phyloP scores from a whole-genome alignment of 257 asterid genomes.

The Primulina tabacum region DNA sequence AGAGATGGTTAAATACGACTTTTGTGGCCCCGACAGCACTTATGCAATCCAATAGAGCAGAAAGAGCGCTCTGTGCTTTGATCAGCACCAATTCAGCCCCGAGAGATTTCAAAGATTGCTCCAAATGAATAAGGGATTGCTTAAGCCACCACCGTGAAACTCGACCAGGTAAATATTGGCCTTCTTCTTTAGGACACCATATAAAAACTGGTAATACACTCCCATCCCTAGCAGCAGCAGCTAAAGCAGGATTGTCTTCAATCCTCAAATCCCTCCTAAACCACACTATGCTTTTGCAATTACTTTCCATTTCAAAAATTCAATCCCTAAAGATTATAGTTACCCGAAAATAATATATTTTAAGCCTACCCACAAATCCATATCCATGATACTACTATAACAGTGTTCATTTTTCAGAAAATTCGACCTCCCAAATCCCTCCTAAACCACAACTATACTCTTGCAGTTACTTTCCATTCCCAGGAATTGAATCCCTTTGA shows the following conservation, averaged over 20 bases:
- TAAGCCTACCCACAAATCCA: not conserved
- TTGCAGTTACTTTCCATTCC: not conserved
- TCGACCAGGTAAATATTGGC: slow-evolving; percentile 78
- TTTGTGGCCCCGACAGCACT: slow-evolving; percentile 68
- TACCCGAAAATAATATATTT: not conserved
- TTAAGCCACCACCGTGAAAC: slow-evolving; percentile 98
- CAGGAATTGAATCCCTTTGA: not conserved
- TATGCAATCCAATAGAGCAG: slow-evolving; percentile 66
- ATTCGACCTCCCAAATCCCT: slow-evolving; percentile 2
- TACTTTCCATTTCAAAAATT: slow-evolving; percentile 48
- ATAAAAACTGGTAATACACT: slow-evolving; percentile 70
- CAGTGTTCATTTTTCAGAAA: not conserved
- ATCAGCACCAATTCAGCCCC: slow-evolving; percentile 74
- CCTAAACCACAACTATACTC: not conserved
- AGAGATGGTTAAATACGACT: slow-evolving; percentile 80
- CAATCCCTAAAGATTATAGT: not conserved
- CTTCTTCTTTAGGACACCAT: slow-evolving; percentile 94
- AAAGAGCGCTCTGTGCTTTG: slow-evolving; percentile 63
- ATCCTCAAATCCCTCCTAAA: slow-evolving; percentile 95
- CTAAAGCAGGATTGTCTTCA: slow-evolving; percentile 93
- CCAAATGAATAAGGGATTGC: slow-evolving; percentile 73
- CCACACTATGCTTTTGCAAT: slow-evolving; percentile 71
- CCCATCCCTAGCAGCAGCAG: slow-evolving; percentile 77
- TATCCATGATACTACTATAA: not conserved
- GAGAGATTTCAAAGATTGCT: slow-evolving; percentile 69